Conservation (phyloP, 2,329 filamentous ascomycete species). For the Curvularia hawaiiensis region DNA sequence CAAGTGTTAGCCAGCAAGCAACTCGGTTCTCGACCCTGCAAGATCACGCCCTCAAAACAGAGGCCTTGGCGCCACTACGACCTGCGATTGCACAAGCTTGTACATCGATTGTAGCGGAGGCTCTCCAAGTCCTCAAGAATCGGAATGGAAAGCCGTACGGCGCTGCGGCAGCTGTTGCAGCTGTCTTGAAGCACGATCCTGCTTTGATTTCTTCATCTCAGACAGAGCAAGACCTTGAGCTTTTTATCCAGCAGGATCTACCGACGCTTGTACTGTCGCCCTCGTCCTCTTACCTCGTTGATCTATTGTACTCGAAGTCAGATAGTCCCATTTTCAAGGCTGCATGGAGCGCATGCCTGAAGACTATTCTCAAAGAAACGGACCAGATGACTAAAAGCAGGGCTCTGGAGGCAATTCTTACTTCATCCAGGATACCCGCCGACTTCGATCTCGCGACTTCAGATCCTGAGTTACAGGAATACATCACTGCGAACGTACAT, state of each 20-base stretch:
- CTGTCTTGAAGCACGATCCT: conserved; percentile 54
- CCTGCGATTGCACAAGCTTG: conserved; percentile 43
- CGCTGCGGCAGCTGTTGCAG: conserved; percentile 64
- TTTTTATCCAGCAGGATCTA: conserved; percentile 62
- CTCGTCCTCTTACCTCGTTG: conserved; percentile 69
- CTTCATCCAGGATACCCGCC: conserved; percentile 42
- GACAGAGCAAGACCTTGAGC: conserved; percentile 49
- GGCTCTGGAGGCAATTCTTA: conserved; percentile 41
- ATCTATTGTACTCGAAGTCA: conserved; percentile 62
- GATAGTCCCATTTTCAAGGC: conserved; percentile 36
- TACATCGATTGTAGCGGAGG: conserved; percentile 53
- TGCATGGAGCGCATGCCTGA: conserved; percentile 41
- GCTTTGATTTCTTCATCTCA: conserved; percentile 49
- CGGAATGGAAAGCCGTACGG: conserved; percentile 70
- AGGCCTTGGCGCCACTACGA: conserved; percentile 14
- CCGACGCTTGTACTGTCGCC: conserved; percentile 68
- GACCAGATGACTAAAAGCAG: conserved; percentile 36
- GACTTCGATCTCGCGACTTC: conserved; percentile 44
- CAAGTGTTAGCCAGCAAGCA: conserved; percentile 68
- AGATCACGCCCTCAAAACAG: conserved; percentile 22
- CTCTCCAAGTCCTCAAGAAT: conserved; percentile 56
- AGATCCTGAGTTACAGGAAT: conserved; percentile 44
- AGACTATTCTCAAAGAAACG: conserved; percentile 30
- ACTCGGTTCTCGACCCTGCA: conserved; percentile 67
- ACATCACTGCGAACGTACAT: conserved; percentile 39